Percentiles rank a stretch among this genome's conserved stretches.
phyloP scores from a whole-genome alignment of 768 basidiomycete species.

The Boletales sp. region DNA sequence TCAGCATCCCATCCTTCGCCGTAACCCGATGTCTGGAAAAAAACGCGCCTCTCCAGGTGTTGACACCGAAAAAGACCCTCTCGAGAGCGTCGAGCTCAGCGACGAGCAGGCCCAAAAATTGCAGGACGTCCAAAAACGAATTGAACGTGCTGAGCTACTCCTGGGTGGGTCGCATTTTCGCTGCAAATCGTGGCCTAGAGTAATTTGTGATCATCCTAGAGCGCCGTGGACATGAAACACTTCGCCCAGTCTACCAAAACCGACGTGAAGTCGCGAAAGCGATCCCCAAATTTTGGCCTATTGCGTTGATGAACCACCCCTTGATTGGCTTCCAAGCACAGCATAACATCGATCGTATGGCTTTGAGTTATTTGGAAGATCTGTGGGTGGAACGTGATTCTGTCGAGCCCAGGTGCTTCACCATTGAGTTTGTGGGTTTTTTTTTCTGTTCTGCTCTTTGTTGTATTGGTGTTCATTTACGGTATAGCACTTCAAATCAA shows the following conservation, averaged over 20 bases:
- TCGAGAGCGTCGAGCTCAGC: constrained; percentile 62
- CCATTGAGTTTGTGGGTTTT: constrained; percentile 80
- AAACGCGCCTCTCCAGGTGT: constrained; percentile 83
- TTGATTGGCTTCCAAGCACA: constrained; percentile 62
- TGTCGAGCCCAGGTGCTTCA: constrained; percentile 76
- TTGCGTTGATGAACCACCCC: constrained; percentile 72
- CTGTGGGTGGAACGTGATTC: constrained; percentile 77
- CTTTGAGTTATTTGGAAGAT: constrained; percentile 81
- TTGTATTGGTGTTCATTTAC: constrained; percentile 1
- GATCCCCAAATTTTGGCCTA: constrained; percentile 83
- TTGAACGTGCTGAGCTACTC: constrained; percentile 66
- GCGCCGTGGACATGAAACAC: constrained; percentile 54
- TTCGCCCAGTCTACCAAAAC: constrained; percentile 63
- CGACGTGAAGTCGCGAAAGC: constrained; percentile 62
- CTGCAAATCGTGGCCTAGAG: not conserved
- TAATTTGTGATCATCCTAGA: constrained; percentile 40
- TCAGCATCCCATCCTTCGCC: constrained; percentile 5
- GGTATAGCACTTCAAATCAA: constrained; percentile 75
- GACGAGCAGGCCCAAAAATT: constrained; percentile 73
- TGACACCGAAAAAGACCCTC: constrained; percentile 67
- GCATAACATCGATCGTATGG: constrained; percentile 74
- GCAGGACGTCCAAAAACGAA: constrained; percentile 60
- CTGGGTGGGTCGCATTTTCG: constrained; percentile 50
- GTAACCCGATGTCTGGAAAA: constrained; percentile 38
- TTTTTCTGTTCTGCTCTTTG: constrained; percentile 1